Base-by-base conservation (phyloP, 2,329 filamentous ascomycete genomes). In the Penicillium sp. region DNA sequence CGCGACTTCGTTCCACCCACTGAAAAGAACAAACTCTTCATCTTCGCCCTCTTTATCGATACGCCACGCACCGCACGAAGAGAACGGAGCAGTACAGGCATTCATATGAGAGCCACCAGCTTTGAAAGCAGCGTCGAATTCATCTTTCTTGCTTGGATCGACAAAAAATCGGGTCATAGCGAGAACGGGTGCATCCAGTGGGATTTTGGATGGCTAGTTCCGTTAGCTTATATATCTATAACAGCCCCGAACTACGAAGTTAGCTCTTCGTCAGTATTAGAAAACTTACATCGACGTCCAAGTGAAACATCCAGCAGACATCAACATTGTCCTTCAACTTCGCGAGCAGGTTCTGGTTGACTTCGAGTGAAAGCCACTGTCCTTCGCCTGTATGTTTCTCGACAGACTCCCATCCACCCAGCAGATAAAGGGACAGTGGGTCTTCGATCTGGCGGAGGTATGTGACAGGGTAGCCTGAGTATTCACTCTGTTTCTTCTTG, bases 391-490 rank as follows among this genome's bases (percentile, higher is more conserved):
- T 63, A 49, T 81, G 79, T 49, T 73, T 68, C 1, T 64, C 65
- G 3, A 77, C 61, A 3, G 74, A 78, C 2, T 72, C 66, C 79
- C 78, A 81, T 55, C 71, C 72, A 9, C 77, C 78, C 8, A 80
- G 47, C 13, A 81, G 69, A 62, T 79, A 80, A 21, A 77, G 62
- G 12, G 65, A 62, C 0, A 66, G 60, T 0, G 75, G 72, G 55
- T 80, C 74, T 52, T 81, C 75, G n/a, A 75, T 44, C 48, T 80
- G 76, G 23, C 73, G 70, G 37, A 75, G 69, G 59, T 72, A 74
- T 52, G 71, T 65, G 41, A 78, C 77, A 0, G 65, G 56, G 25
- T 71, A 67, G 0, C 64, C 62, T 0, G 77, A 75, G 52, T 66
- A 75, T 2, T 63, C 54, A 48, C 73, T 66, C 64, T 79, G 75